phyloP scores from a whole-genome alignment of 2,329 filamentous ascomycete genomes.

The Gremmenia infestans region DNA sequence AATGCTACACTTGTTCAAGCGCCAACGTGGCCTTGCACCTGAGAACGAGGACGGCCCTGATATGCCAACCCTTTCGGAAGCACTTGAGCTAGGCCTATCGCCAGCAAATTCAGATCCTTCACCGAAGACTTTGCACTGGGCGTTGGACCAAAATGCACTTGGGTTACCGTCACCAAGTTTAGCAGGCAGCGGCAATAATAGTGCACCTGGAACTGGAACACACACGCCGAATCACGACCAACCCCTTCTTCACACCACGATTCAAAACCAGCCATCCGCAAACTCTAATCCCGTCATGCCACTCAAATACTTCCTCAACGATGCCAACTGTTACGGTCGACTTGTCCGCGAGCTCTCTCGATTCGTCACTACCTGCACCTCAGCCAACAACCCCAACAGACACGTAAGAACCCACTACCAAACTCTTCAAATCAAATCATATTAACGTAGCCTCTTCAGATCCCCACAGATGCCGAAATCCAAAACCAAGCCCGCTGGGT shows the following conservation, averaged over 20 bases:
- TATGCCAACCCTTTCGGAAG: constrained; percentile 18
- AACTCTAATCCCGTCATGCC: constrained; percentile 26
- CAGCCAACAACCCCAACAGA: constrained; percentile 53
- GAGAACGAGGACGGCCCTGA: constrained; percentile 13
- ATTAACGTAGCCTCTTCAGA: constrained; percentile 12
- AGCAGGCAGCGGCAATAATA: not conserved
- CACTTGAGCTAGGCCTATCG: not conserved
- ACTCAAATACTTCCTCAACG: constrained; percentile 46
- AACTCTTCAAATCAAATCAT: not conserved
- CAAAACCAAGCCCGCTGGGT: constrained; percentile 60
- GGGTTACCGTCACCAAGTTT: constrained; percentile 5
- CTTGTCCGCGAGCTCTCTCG: constrained; percentile 49
- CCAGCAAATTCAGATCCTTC: constrained; percentile 7
- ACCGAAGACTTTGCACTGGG: constrained; percentile 25
- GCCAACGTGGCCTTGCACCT: constrained; percentile 22
- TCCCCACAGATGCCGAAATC: constrained; percentile 57
- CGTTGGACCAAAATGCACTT: constrained; percentile 19
- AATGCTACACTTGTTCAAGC: constrained; percentile 50
- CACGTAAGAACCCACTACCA: constrained; percentile 33
- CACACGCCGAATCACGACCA: constrained; percentile 6
- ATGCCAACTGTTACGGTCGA: constrained; percentile 56
- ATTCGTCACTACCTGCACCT: constrained; percentile 50
- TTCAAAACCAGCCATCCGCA: constrained; percentile 26
- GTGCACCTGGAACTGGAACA: not conserved
- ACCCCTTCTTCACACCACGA: constrained; percentile 11